Evolutionary conservation across 2,329 filamentous ascomycete species (phyloP), one percentile per base, ranked within the genome.

Genomic region (Bipolaris cookei): DNA sequence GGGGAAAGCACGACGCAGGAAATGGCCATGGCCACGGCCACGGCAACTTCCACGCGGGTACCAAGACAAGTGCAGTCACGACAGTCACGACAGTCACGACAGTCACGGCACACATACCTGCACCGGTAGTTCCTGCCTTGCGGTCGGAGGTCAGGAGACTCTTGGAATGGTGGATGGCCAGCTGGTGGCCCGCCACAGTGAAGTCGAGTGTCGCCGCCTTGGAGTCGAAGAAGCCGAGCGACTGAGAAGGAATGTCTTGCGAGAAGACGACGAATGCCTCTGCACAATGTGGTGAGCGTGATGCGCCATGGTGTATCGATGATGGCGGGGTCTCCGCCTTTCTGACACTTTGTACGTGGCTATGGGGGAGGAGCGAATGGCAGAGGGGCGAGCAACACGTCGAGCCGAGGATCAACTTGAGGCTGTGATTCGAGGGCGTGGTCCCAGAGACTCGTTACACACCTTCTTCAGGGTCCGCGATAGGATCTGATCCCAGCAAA

Each of bases 181-280:
- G 86, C 70, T 96, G 90, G 50, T 82, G 83, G 53, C 83, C 87
- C 52, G 81, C 86, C 59, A 98, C 83, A 32, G 83, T 83, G 56
- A 97, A 73, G 11, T 91, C 85, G 34, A 97, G 75, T 1, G 80
- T 77, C 1, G 83, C 74, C 8, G 90, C 87, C 62, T 84, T 86
- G 14, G 90, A 81, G 74, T 97, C 89, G 62, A 98, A 79, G 77
- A 97, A 95, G 70, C 94, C 95, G 8, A 98, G 65, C 14, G 66
- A 69, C 57, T 65, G 87, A 11, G 89, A 90, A 0, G 90, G 87
- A 23, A 91, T 85, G 16, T 86, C 79, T 72, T 90, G 87, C 41
- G 91, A 89, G 80, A 96, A 97, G 53, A 97, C 83, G 35, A 93
- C 79, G 71, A 96, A 97, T 4, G 91, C 91, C 79, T 98, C 94